Evolutionary conservation across 768 basidiomycete genomes (phyloP).

Genomic region (Russula vinacea): DNA sequence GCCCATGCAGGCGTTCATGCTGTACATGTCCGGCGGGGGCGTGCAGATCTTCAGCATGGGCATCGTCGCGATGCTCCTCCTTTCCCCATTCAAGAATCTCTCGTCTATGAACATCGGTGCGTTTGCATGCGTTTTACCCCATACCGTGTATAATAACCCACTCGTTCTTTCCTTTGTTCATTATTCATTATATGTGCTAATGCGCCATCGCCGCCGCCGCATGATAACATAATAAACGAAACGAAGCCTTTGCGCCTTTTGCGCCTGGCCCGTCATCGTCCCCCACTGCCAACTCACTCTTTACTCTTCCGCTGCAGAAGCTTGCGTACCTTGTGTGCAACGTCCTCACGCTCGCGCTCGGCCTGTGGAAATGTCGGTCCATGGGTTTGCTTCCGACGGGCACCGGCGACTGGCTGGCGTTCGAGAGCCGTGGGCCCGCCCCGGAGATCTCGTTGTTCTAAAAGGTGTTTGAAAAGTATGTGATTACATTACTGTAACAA

Average conservation of each 20-base stretch:
- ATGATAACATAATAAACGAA: too few relatives aligned
- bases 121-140: constrained; percentile 31
- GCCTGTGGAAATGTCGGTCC: constrained; percentile 87
- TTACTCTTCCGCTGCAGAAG: constrained; percentile 67
- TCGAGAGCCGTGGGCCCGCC: constrained; percentile 76
- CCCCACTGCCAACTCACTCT: constrained; percentile 44
- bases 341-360: constrained; percentile 72
- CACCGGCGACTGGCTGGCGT: constrained; percentile 92
- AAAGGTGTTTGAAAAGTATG: neutral
- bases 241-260: constrained; percentile 66
- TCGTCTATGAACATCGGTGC: constrained; percentile 73
- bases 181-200: neutral
- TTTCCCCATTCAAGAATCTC: constrained; percentile 82
- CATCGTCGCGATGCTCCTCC: constrained; percentile 89
- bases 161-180: neutral
- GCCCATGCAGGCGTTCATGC: constrained; percentile 97
- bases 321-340: constrained; percentile 70
- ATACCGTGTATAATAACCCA: too few relatives aligned
- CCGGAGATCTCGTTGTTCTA: constrained; percentile 36
- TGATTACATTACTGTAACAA: neutral
- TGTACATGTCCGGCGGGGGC: constrained; percentile 96
- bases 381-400: constrained; percentile 92
- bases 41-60: constrained; percentile 98
- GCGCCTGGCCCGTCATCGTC: constrained; percentile 54
- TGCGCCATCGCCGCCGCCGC: neutral